phyloP scores from a whole-genome alignment of 192 early-diverging fungal species.

The Backusella psychrophila region DNA sequence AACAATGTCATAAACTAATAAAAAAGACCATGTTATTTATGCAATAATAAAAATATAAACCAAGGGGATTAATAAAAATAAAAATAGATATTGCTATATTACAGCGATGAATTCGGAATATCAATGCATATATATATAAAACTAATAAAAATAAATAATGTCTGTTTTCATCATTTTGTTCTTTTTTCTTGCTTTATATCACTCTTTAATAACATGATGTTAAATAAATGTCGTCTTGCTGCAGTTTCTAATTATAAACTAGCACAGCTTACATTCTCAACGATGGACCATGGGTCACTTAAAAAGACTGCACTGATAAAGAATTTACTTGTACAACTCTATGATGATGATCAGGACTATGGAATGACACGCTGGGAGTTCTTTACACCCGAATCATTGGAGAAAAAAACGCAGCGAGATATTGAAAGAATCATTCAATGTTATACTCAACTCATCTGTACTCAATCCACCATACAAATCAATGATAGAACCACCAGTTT shows the following conservation, averaged over 20 bases:
- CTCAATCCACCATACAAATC: background rate
- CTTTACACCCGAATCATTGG: slow-evolving; percentile 31
- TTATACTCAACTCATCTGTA: background rate
- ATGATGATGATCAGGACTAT: slow-evolving; percentile 26
- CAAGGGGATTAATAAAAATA: background rate
- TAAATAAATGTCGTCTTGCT: slow-evolving; percentile 33
- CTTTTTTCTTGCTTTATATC: background rate
- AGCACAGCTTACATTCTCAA: slow-evolving; percentile 35
- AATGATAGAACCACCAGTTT: background rate
- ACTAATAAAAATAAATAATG: background rate
- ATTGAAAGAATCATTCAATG: slow-evolving; percentile 1
- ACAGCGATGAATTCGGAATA: background rate
- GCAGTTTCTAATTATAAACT: slow-evolving; percentile 42
- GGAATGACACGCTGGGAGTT: slow-evolving; percentile 38
- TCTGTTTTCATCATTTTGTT: background rate
- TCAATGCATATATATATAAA: background rate
- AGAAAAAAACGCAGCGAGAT: background rate
- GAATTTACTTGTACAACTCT: slow-evolving; percentile 33
- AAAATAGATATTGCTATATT: background rate
- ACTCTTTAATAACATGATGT: background rate
- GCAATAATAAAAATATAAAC: background rate
- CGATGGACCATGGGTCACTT: slow-evolving; percentile 28
- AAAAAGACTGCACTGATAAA: slow-evolving; percentile 36
- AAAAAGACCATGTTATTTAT: background rate
- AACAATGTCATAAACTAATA: background rate